Conservation (phyloP, 805 yeast species). For the Isabelozyma heimii region DNA sequence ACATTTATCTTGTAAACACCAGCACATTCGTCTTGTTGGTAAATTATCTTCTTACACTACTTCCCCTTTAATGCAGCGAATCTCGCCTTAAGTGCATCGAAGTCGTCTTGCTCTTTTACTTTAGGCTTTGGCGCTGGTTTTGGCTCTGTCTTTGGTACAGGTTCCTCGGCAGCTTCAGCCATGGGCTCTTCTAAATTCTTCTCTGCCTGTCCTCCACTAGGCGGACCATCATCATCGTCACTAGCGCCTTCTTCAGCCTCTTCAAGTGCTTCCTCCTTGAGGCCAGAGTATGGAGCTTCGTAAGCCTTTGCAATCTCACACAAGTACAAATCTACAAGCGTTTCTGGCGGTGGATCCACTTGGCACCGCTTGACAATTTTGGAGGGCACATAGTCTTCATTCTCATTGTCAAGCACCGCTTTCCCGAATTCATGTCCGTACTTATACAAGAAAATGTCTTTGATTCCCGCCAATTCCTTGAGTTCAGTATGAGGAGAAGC, state of each 20-base stretch:
- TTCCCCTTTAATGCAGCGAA: conserved; percentile 66
- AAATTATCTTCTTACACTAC: background rate
- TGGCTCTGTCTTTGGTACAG: conserved; percentile 17
- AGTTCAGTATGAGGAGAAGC: conserved; percentile 73
- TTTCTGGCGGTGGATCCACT: conserved; percentile 63
- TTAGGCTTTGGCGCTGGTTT: conserved; percentile 5
- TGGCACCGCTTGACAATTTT: conserved; percentile 62
- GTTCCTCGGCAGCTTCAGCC: conserved; percentile 12
- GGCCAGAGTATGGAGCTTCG: conserved; percentile 66
- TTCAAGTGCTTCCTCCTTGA: conserved; percentile 20
- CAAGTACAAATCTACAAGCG: conserved; percentile 66
- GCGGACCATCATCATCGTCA: conserved; percentile 30
- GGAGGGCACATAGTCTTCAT: conserved; percentile 56
- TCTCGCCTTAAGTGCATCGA: conserved; percentile 65
- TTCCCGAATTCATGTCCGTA: conserved; percentile 68
- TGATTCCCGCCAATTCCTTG: conserved; percentile 61
- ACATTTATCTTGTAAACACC: too few relatives aligned
- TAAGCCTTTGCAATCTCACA: conserved; percentile 81
- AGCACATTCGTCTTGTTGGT: too few relatives aligned
- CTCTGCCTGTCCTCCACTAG: conserved; percentile 18
- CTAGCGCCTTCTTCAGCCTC: conserved; percentile 17
- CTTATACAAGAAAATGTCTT: conserved; percentile 59
- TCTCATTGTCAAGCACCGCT: conserved; percentile 49
- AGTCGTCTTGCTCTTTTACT: conserved; percentile 40
- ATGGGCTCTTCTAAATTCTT: conserved; percentile 16